Evolutionary conservation across 2,329 filamentous ascomycete species (phyloP), one percentile per base, ranked within the genome.

Genomic region (Penicillium sp.): DNA sequence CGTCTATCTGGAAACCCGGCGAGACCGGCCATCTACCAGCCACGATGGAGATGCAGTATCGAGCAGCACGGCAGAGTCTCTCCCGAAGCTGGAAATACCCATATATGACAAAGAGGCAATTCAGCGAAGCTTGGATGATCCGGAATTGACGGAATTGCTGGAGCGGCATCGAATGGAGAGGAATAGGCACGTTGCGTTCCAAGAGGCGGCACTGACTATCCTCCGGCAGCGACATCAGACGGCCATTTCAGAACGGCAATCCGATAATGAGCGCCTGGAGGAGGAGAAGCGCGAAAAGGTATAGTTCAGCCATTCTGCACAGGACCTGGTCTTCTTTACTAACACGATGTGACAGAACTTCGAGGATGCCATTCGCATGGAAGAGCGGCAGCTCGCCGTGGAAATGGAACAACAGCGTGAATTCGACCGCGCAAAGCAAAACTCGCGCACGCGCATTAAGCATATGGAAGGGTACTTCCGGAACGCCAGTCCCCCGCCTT

Each of bases 391-490:
- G 58, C 73, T 82, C 0, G 73, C 77, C 3, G 73, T 79, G 0
- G 80, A 82, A 67, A 76, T 82, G 51, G 78, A 81, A 44, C 76
- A 81, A 59, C 71, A 76, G 38, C 76, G 78, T 24, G 80, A 82
- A 33, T 79, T 81, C 53, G 76, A 81, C 45, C 72, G 75, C 8
- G 78, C 77, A 12, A 81, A 82, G 62, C 67, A 75, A 59, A 77
- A 79, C 45, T 77, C 78, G 8, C 73, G 77, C 35, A 79, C 76
- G 10, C 78, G 80, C 54, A 80, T 82, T 54, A 80, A 79, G 56
- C 75, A 82, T 55, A 82, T 82, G 80, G 80, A 82, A 68, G 78
- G 77, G 24, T 82, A 81, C 67, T 78, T 80, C 58, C 75, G 70
- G 58, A 80, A 75, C 53, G 71, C 76, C 3, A 79, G 76, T 59